Conservation (phyloP, 805 yeast species). For the Zygosaccharomyces lentus region DNA sequence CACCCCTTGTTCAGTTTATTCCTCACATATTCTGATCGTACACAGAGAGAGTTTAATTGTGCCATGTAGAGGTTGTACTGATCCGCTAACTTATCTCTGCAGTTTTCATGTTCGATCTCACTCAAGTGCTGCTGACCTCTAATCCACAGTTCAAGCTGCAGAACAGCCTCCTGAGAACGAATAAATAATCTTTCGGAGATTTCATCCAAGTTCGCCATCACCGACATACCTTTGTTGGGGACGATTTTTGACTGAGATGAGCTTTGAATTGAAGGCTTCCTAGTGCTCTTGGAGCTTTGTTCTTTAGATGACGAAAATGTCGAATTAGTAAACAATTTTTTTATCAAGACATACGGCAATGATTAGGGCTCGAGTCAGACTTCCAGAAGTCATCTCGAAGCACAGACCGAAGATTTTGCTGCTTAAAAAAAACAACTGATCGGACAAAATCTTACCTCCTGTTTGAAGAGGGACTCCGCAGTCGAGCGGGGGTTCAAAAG, state of each 20-base stretch:
- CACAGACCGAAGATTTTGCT: no score
- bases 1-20: slow-evolving; percentile 18
- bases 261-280: background rate
- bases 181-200: slow-evolving; percentile 26
- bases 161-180: slow-evolving; percentile 31
- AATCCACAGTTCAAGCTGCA: slow-evolving; percentile 30
- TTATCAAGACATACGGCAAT: background rate
- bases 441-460: no score
- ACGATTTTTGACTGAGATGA: background rate
- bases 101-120: slow-evolving; percentile 9
- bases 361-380: background rate
- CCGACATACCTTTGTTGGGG: background rate
- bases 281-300: background rate
- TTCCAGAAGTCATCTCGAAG: no score
- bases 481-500: no score
- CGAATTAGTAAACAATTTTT: background rate
- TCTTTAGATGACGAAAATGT: background rate
- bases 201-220: slow-evolving; percentile 19
- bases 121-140: slow-evolving; percentile 21
- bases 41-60: slow-evolving; percentile 28
- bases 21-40: slow-evolving; percentile 23
- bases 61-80: slow-evolving; percentile 24
- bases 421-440: no score
- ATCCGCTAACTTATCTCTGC: slow-evolving; percentile 10
- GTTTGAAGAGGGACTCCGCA: no score